Base-by-base conservation (phyloP, 768 basidiomycete genomes). In the Leccinum subgranulosum region DNA sequence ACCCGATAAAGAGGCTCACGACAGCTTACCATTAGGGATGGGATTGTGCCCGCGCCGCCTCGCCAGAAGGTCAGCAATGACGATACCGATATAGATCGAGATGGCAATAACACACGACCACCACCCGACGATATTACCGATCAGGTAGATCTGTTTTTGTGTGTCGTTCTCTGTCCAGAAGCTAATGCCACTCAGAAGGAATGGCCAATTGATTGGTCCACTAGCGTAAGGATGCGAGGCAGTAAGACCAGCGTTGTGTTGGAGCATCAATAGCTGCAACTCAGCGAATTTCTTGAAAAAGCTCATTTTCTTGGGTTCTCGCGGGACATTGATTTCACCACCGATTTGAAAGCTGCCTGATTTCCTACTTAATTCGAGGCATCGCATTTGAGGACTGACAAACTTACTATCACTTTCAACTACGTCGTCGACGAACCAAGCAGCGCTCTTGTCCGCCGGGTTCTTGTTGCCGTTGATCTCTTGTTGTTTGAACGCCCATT, bases 391-490 rank as follows among this genome's bases (percentile, higher is more conserved):
- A 53, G 11, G 15, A 29, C 31, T 14, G 28, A 33, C 15, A 0
- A 49, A 74, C 88, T 70, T 61, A 93, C 92, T 75, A 55, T 85
- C 87, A 60, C 85, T 87, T 34, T 77, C 74, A 12, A 96, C 72
- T 57, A 99, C 86, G 27, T 90, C 84, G 60, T 98, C 88, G 15
- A 90, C 86, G 71, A 82, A 92, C 97, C 97, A 99, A 15, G 85
- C 85, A 2, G 91, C 89, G 14, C 84, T 84, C 69, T 84, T 87
- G 55, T 97, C 97, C 8, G 78, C 72, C 5, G 88, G 77, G 57
- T 90, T 94, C 78, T 98, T 99, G 76, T 97, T 94, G 0, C 97
- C 97, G 65, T 99, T 99, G 60, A 99, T 84, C 69, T 98, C 97
- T 69, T 98, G 94, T 70, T 98, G 96, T 69, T 90, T 90, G 80